Evolutionary conservation across 2,329 filamentous ascomycete genomes (phyloP).

Genomic region (Rhytidhysteron rufulum): DNA sequence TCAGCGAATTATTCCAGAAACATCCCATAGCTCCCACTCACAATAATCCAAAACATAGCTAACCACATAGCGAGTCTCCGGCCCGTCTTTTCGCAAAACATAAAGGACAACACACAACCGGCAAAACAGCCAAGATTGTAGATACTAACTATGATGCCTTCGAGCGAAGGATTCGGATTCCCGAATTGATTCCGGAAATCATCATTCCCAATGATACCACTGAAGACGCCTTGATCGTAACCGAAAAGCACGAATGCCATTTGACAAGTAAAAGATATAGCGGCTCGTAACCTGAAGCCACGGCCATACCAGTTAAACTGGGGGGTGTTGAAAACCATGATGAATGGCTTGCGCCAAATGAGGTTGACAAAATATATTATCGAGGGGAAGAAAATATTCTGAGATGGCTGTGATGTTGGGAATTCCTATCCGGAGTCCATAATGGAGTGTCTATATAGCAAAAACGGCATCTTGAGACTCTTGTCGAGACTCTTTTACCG

Average conservation of each 20-base stretch:
- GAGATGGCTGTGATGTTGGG: too few species aligned
- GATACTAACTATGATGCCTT: conserved; percentile 42
- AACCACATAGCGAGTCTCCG: conserved; percentile 38
- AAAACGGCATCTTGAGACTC: too few species aligned
- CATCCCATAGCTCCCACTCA: too few species aligned
- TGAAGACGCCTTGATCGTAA: conserved; percentile 37
- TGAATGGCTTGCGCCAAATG: too few species aligned
- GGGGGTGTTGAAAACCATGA: too few species aligned
- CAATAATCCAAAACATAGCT: conserved; percentile 41
- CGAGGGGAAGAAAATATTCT: too few species aligned
- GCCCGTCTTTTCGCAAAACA: conserved; percentile 35
- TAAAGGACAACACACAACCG: conserved; percentile 36
- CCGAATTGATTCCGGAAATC: conserved; percentile 38
- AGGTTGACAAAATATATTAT: too few species aligned
- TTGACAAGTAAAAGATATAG: conserved; percentile 27
- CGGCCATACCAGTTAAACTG: conserved; percentile 20
- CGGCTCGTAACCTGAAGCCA: conserved; percentile 22
- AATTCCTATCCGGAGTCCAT: too few species aligned
- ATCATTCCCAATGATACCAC: conserved; percentile 39
- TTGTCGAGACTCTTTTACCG: too few species aligned
- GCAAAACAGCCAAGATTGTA: conserved; percentile 39
- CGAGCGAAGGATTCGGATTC: conserved; percentile 34
- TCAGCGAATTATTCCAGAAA: too few species aligned
- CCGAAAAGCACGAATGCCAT: conserved; percentile 30
- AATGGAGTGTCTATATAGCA: too few species aligned